A percentile compares a stretch with the other conserved stretches of the same genome.
These are phyloP conservation scores for Passiflora organensis DNA, from an alignment of 345 rosid genomes.

Conservation along the genomic window DNA sequence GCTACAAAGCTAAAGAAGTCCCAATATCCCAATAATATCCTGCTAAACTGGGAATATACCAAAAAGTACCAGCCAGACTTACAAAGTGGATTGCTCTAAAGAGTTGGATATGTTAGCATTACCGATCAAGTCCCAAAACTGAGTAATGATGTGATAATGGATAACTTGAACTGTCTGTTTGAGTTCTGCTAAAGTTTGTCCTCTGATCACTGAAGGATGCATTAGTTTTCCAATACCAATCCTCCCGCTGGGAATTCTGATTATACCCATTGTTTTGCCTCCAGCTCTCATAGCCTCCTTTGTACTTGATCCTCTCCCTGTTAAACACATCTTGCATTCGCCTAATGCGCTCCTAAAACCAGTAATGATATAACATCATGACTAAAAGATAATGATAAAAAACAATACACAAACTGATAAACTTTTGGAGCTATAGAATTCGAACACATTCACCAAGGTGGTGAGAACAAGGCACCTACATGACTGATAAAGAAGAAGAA, in stretches of 20 bases:
- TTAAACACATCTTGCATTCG: constrained; percentile 98
- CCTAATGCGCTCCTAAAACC: constrained; percentile 82
- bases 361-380: neutral
- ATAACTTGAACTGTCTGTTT: constrained; percentile 49
- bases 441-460: too few relatives aligned
- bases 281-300: constrained; percentile 76
- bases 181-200: constrained; percentile 52
- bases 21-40: too few relatives aligned
- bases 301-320: constrained; percentile 74
- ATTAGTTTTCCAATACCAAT: constrained; percentile 95
- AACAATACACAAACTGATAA: too few relatives aligned
- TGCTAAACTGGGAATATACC: too few relatives aligned
- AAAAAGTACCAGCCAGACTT: too few relatives aligned
- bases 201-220: constrained; percentile 57
- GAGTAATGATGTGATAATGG: constrained; percentile 87
- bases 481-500: too few relatives aligned
- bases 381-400: neutral
- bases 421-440: too few relatives aligned
- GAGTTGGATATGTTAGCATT: constrained; percentile 1
- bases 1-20: too few relatives aligned
- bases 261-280: constrained; percentile 66
- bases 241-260: constrained; percentile 90
- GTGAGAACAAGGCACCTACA: too few relatives aligned
- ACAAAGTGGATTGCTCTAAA: too few relatives aligned
- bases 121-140: constrained; percentile 91